A percentile compares a stretch with the other conserved stretches of the same genome.
These are phyloP conservation scores for Quercus berberidifolia DNA, from an alignment of 306 rosid genomes.

Conservation along the genomic window DNA sequence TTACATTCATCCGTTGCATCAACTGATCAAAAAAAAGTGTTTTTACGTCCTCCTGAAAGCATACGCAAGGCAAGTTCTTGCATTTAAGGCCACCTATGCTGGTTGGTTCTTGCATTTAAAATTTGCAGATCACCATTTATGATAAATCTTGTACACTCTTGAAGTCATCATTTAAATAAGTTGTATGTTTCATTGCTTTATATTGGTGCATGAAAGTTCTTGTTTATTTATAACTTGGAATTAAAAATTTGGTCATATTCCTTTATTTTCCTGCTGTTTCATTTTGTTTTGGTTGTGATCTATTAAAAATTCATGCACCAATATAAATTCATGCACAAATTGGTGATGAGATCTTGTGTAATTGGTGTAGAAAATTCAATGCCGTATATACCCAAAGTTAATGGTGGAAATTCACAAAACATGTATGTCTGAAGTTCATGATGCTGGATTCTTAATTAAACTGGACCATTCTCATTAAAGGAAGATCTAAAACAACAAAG, in stretches of 20 bases:
- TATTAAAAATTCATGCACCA: too few relatives aligned
- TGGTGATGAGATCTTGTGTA: background rate
- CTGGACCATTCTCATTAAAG: background rate
- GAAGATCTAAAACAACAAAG: background rate
- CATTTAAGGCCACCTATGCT: background rate
- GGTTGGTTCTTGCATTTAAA: background rate
- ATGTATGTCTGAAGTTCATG: background rate
- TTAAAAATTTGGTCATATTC: background rate
- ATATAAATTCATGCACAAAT: too few relatives aligned
- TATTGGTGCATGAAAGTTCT: background rate
- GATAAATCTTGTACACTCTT: background rate
- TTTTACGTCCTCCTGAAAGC: conserved; percentile 71
- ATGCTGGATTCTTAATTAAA: background rate
- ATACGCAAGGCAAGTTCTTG: conserved; percentile 68
- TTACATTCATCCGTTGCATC: conserved; percentile 82
- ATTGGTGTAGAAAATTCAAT: background rate
- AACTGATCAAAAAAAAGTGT: conserved; percentile 76
- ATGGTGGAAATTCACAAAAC: background rate
- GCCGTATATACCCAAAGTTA: background rate
- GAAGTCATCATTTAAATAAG: background rate
- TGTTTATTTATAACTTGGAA: background rate
- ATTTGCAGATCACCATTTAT: conserved; percentile 1
- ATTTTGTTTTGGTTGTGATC: too few relatives aligned
- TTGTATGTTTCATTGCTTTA: background rate
- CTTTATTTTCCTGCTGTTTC: too few relatives aligned